A percentile compares a stretch with the other conserved stretches of the same genome.
Conservation (phyloP, 2,329 filamentous ascomycete genomes). For the Helotiales sp. region DNA sequence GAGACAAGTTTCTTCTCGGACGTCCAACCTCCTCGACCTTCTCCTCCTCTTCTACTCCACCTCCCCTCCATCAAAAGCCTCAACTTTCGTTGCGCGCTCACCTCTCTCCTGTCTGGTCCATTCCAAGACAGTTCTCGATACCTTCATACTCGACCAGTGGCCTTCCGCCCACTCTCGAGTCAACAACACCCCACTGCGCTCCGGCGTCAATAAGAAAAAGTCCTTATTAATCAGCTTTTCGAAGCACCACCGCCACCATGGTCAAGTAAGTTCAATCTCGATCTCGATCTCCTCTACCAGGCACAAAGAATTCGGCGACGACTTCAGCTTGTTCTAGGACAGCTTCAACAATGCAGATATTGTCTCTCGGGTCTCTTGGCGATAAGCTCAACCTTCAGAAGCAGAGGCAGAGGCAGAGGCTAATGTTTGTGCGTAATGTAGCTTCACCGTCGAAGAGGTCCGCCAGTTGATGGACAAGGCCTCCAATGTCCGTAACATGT, state of each 20-base stretch:
- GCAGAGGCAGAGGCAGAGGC: constrained; percentile 39
- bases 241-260: constrained; percentile 89
- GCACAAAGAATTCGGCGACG: constrained; percentile 8
- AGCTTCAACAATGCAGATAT: constrained; percentile 14
- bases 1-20: constrained; percentile 17
- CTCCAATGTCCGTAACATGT: constrained; percentile 89
- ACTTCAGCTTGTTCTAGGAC: constrained; percentile 1
- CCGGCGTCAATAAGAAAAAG: constrained; percentile 36
- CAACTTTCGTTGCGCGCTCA: constrained; percentile 39
- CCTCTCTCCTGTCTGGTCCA: constrained; percentile 34
- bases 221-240: constrained; percentile 44
- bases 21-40: constrained; percentile 18
- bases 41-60: constrained; percentile 27
- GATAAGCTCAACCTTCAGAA: constrained; percentile 24
- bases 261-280: constrained; percentile 82
- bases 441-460: constrained; percentile 98
- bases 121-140: constrained; percentile 40
- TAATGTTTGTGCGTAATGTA: constrained; percentile 59
- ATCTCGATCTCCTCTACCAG: background rate
- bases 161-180: constrained; percentile 36
- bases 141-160: constrained; percentile 34
- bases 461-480: constrained; percentile 80
- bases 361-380: constrained; percentile 25
- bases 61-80: constrained; percentile 34
- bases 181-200: constrained; percentile 29